Evolutionary conservation across 768 basidiomycete genomes (phyloP).

Genomic region (Psilocybe cyanescens): DNA sequence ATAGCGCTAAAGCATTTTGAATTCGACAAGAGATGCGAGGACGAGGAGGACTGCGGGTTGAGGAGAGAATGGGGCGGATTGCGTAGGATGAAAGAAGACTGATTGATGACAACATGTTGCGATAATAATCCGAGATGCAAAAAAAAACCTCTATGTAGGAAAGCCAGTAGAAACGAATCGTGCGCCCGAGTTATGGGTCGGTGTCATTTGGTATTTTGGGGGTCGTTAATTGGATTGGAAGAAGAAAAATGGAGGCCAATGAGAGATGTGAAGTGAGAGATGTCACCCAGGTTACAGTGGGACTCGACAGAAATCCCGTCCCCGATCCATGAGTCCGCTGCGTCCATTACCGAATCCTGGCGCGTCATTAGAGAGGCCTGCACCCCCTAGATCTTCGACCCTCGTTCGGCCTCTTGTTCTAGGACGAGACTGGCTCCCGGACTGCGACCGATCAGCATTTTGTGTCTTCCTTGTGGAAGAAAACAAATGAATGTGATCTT

Average conservation of each 20-base stretch:
- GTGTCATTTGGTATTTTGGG: conserved; percentile 10
- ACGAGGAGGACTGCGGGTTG: conserved; percentile 12
- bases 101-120: conserved; percentile 17
- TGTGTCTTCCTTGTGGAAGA: conserved; percentile 26
- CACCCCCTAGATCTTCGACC: conserved; percentile 54
- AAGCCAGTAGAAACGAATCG: conserved; percentile 9
- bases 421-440: conserved; percentile 30
- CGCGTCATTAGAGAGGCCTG: conserved; percentile 44
- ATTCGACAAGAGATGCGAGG: conserved; percentile 8
- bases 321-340: conserved; percentile 59
- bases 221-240: conserved; percentile 1
- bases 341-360: conserved; percentile 69
- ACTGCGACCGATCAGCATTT: conserved; percentile 26
- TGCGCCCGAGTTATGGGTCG: conserved; percentile 6
- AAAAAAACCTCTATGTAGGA: conserved; percentile 18
- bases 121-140: conserved; percentile 24
- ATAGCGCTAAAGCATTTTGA: conserved; percentile 18
- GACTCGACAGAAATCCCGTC: conserved; percentile 29
- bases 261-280: not conserved
- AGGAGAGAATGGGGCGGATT: conserved; percentile 8
- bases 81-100: conserved; percentile 5
- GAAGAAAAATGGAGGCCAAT: not conserved
- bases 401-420: conserved; percentile 57
- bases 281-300: conserved; percentile 24
- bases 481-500: conserved; percentile 30